Evolutionary conservation across 768 basidiomycete genomes (phyloP), one percentile per base, ranked within the genome.

Genomic region (Lanmaoa pseudosensibilis): DNA sequence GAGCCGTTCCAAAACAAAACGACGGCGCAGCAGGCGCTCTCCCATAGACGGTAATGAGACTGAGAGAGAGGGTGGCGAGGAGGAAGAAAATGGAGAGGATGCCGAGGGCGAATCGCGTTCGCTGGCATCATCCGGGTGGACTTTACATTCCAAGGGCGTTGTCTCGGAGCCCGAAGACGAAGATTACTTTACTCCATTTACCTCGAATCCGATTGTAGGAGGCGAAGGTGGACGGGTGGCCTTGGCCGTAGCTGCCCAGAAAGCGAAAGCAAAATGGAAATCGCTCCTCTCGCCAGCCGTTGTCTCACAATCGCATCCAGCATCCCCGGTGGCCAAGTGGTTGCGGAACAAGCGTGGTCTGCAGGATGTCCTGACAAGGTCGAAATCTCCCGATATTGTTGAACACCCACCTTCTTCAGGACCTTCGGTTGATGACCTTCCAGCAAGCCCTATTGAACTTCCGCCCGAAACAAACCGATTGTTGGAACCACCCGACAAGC

Each of bases 221-320:
- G 71, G 43, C 65, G 76, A 37, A 63, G 69, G 37, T 71, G 75
- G 68, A 16, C 79, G 78, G 38, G 56, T 74, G 18, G 76, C 75
- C 43, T 55, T 80, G 23, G 64, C 70, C 11, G 51, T 69, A 19
- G 77, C 78, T n/a, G 82, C 78, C 9, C 76, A 78, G 48, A 83
- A 79, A 60, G 84, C 80, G 30, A 86, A 84, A 62, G 68, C 76
- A 39, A 83, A 80, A 65, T 85, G 82, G 80, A 65, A 82, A 23
- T 58, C 80, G 1, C 59, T 86, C 25, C 63, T 83, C 23, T 76
- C 77, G 5, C 71, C 77, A 7, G 37, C 69, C 5, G 46, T 43
- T 33, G 43, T 56, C n/a, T 52, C 78, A 7, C 74, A 72, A 23
- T 59, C 65, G 4, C 70, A 64, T 38, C 69, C 73, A 38, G 43